Conservation (phyloP, 1,284 basidiomycete species). For the Ganoderma resinaceum region DNA sequence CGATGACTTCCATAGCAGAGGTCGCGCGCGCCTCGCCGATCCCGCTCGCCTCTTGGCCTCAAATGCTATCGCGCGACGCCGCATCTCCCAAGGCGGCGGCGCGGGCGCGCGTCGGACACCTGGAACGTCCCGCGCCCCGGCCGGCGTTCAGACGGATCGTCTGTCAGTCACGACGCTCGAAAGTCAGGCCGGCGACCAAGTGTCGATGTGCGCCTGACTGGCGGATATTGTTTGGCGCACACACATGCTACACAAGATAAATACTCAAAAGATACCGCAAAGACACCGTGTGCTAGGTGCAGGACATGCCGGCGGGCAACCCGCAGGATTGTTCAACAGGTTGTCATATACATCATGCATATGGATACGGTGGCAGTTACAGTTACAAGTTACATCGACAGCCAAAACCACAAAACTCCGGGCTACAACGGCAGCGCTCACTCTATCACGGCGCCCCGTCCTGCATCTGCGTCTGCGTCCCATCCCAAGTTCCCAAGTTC, state of each 20-base stretch:
- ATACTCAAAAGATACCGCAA: neutral
- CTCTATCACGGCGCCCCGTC: neutral
- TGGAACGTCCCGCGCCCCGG: no score
- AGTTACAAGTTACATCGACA: neutral
- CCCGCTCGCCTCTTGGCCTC: neutral
- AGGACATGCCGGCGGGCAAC: neutral
- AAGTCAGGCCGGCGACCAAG: neutral
- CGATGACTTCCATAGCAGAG: neutral
- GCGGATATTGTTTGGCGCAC: neutral
- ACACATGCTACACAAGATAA: neutral
- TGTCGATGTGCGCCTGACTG: neutral
- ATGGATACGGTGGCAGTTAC: neutral
- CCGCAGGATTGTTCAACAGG: neutral
- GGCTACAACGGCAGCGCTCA: neutral
- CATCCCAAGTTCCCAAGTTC: neutral
- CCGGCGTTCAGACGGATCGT: neutral
- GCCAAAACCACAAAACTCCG: neutral
- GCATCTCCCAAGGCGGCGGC: neutral
- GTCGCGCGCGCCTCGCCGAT: constrained; percentile 1
- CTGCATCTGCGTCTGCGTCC: no score
- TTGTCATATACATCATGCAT: neutral
- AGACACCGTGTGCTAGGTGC: neutral
- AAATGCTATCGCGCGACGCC: constrained; percentile 1
- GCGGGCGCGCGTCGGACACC: neutral
- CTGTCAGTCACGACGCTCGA: neutral